A percentile compares a stretch with the other conserved stretches of the same genome.
These are phyloP conservation scores for Penicillium decumbens DNA, from an alignment of 2,329 filamentous ascomycete genomes.

Conservation along the genomic window DNA sequence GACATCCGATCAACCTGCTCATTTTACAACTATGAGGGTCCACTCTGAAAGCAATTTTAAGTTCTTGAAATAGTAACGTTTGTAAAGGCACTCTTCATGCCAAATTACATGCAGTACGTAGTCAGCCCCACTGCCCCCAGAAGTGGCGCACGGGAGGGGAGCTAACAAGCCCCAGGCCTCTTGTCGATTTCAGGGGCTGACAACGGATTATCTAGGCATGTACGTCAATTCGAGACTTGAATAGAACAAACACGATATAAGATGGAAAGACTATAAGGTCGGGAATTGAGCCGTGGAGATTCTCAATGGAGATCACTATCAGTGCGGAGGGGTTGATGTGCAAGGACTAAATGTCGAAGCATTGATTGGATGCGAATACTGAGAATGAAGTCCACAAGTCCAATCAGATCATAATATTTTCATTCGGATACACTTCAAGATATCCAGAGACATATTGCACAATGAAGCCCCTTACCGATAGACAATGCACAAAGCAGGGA, in stretches of 20 bases:
- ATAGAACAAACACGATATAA: not conserved
- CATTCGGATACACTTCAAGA: not conserved
- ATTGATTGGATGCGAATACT: not conserved
- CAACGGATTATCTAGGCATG: too few species aligned
- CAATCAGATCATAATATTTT: not conserved
- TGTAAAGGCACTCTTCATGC: not conserved
- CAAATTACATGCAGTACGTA: not conserved
- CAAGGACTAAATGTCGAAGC: not conserved
- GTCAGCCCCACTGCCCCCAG: not conserved
- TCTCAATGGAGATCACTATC: not conserved
- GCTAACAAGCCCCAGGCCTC: not conserved
- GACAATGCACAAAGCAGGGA: not conserved
- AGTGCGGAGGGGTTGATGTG: not conserved
- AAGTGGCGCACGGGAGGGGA: not conserved
- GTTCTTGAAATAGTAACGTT: not conserved
- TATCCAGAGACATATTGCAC: constrained; percentile 4
- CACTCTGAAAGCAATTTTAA: not conserved
- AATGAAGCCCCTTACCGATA: constrained; percentile 5
- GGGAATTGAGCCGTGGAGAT: not conserved
- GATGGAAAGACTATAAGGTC: not conserved
- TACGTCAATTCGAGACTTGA: not conserved
- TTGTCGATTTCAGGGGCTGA: not conserved
- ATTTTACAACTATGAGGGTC: not conserved
- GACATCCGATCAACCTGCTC: not conserved
- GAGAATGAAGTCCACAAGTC: not conserved